Evolutionary conservation across 75 land plant genomes (phyloP).

Genomic region (Cunninghamia lanceolata): DNA sequence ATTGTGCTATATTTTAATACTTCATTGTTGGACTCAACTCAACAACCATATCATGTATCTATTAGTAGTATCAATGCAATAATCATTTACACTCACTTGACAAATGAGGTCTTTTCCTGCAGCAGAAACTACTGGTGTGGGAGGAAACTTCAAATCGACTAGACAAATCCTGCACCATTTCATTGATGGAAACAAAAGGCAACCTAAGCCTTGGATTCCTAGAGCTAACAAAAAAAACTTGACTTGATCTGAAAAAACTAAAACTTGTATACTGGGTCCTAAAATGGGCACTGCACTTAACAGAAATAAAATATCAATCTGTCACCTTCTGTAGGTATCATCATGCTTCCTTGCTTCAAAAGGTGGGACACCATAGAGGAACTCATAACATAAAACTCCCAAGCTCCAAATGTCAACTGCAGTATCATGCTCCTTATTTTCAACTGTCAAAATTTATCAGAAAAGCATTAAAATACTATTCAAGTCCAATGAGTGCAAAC

Average conservation of each 20-base stretch:
- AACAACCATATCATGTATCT: background rate
- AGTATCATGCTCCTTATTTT: slow-evolving; percentile 46
- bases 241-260: background rate
- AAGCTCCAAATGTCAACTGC: slow-evolving; percentile 54
- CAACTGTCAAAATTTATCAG: slow-evolving; percentile 20
- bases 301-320: background rate
- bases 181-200: background rate
- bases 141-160: slow-evolving; percentile 42
- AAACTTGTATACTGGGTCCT: background rate
- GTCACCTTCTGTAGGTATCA: slow-evolving; percentile 43
- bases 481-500: background rate
- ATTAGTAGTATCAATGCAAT: background rate
- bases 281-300: background rate
- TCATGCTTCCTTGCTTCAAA: slow-evolving; percentile 42
- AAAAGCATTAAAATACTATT: background rate
- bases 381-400: slow-evolving; percentile 48
- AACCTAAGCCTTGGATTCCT: background rate
- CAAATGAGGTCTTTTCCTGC: slow-evolving; percentile 44
- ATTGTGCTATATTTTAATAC: background rate
- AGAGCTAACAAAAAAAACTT: slow-evolving; percentile 2
- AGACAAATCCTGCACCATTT: slow-evolving; percentile 26
- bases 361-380: slow-evolving; percentile 43
- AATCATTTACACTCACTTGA: slow-evolving; percentile 13
- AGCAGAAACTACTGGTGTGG: slow-evolving; percentile 31
- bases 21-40: background rate